Base-by-base conservation (phyloP, 1,139 yeast genomes). In the Yamadazyma epiphylla region DNA sequence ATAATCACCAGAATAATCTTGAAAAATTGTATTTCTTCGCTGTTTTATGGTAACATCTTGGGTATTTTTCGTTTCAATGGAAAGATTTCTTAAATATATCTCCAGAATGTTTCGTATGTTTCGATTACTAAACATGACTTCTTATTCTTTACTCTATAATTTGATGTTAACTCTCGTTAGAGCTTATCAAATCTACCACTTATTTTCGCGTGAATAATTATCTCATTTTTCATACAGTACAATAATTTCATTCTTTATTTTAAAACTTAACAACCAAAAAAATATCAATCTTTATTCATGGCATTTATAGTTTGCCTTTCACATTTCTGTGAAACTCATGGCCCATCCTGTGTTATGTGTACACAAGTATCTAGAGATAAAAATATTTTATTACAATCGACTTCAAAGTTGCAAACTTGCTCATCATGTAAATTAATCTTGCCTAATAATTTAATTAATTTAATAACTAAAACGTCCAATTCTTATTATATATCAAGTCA, bases 261-360 rank as follows among this genome's bases (percentile, higher is more conserved):
- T n/a, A n/a, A n/a, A n/a, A n/a, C n/a, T n/a, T n/a, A n/a, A n/a
- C n/a, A n/a, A n/a, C n/a, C n/a, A n/a, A n/a, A n/a, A n/a, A n/a
- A n/a, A n/a, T n/a, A n/a, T n/a, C n/a, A 23, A 7, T 13, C n/a
- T n/a, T n/a, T n/a, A n/a, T n/a, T n/a, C n/a, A 54, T 53, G 58
- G 33, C 49, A 9, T 55, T 44, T 33, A 69, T 72, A 34, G 61
- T 83, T 13, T 73, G 87, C 26, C 53, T 85, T 36, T 83, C 88
- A 0, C 95, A 85, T 48, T 86, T 85, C 51, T 86, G 95, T 55
- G 95, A 86, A 55, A 68, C 80, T 19, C 95, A 86, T 50, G 95
- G 95, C 0, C 95, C 95, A 0, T 69, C 81, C 12, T 71, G 80
- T 27, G 67, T 86, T n/a, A 57, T 81, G 46, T 84, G 89, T 45